These are phyloP conservation scores for Chloris gayana DNA, from an alignment of 176 grass and related monocot genomes.

Conservation along the genomic window DNA sequence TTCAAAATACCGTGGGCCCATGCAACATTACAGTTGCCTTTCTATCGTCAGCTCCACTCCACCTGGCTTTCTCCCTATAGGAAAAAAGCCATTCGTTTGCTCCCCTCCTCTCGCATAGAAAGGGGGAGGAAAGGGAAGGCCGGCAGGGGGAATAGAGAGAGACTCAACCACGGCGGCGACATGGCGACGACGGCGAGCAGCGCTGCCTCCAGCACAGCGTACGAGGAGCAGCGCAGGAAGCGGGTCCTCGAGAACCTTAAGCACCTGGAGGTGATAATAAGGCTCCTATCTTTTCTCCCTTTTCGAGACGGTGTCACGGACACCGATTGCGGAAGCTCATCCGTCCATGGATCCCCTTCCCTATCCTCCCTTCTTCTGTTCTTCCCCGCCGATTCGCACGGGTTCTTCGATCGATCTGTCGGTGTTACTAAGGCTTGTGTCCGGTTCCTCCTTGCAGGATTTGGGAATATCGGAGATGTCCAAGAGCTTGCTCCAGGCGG, in stretches of 20 bases:
- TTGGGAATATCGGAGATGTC: constrained; percentile 92
- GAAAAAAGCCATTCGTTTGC: constrained; percentile 8
- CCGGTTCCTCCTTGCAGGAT: constrained; percentile 43
- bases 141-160: background rate
- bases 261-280: constrained; percentile 67
- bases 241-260: constrained; percentile 90
- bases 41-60: background rate
- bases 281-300: background rate
- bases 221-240: constrained; percentile 80
- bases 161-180: background rate
- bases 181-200: constrained; percentile 46
- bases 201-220: constrained; percentile 41
- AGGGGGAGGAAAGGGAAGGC: background rate
- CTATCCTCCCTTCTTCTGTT: background rate
- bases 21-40: background rate
- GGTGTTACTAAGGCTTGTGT: background rate
- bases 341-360: background rate
- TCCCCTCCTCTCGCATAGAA: background rate
- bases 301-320: background rate
- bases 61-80: background rate
- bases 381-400: background rate
- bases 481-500: constrained; percentile 73
- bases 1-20: background rate
- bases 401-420: constrained; percentile 1
- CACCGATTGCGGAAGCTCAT: background rate